Conservation (phyloP, 441 rosid genomes). For the Monsonia emarginata region DNA sequence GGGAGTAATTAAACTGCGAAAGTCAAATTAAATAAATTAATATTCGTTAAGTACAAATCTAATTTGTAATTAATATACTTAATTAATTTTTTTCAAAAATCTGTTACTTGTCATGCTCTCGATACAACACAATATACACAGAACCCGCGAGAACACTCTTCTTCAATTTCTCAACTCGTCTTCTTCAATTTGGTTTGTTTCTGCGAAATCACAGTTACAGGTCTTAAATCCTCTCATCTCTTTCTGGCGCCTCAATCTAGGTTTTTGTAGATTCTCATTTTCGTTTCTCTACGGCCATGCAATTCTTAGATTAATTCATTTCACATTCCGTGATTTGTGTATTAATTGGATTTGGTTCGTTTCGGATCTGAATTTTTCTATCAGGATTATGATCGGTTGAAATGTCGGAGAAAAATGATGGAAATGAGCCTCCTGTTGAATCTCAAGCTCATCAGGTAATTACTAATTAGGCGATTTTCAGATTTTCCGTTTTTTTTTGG, state of each 20-base stretch:
- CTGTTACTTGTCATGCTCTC: neutral
- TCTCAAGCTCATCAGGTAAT: neutral
- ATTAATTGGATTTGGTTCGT: neutral
- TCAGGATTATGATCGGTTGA: neutral
- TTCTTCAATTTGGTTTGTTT: neutral
- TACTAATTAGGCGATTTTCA: neutral
- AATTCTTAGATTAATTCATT: neutral
- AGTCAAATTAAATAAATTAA: no score
- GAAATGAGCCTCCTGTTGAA: neutral
- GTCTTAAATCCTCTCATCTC: neutral
- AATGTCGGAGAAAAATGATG: neutral
- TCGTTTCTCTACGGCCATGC: neutral
- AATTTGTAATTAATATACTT: neutral
- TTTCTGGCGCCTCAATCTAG: neutral
- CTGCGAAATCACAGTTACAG: neutral
- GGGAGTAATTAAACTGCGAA: no score
- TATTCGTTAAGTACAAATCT: no score
- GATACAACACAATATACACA: neutral
- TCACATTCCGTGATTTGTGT: neutral
- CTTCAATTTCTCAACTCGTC: constrained; percentile 6
- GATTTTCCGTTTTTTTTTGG: neutral
- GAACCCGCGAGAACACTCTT: neutral
- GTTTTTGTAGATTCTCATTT: neutral
- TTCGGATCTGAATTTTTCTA: neutral
- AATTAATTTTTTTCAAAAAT: neutral